A percentile compares a stretch with the other conserved stretches of the same genome.
phyloP scores from a whole-genome alignment of 169 alveolate genomes.

The Plasmodium falciparum region DNA sequence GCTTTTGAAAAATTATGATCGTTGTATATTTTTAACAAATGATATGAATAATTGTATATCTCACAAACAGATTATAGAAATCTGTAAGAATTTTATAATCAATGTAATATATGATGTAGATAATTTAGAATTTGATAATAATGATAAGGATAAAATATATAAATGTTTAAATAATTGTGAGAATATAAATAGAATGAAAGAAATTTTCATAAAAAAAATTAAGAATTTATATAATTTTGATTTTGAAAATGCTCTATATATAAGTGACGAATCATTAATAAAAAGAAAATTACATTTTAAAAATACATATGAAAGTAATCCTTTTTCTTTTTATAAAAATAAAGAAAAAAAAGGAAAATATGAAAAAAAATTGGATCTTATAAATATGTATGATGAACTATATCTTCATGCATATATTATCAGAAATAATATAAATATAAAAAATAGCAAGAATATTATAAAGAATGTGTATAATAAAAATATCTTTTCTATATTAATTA shows the following conservation, averaged over 20 bases:
- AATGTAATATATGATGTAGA: conserved; percentile 11
- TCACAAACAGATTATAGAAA: conserved; percentile 34
- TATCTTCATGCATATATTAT: conserved; percentile 9
- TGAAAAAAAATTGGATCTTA: conserved; percentile 6
- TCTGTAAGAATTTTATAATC: conserved; percentile 39
- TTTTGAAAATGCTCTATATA: conserved; percentile 29
- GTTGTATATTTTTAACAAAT: conserved; percentile 26
- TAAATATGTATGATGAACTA: conserved; percentile 15
- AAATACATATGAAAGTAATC: background rate
- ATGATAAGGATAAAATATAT: background rate
- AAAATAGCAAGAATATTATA: background rate
- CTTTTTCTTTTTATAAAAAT: conserved; percentile 2
- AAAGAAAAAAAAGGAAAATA: conserved; percentile 6
- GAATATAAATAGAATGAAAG: conserved; percentile 22
- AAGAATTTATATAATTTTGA: conserved; percentile 31
- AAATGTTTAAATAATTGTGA: conserved; percentile 10
- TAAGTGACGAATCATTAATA: conserved; percentile 49
- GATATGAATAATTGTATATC: conserved; percentile 4
- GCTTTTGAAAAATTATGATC: conserved; percentile 8
- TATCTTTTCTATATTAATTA: conserved; percentile 9
- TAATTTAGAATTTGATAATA: conserved; percentile 16
- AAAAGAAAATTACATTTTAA: conserved; percentile 15
- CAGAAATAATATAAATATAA: background rate
- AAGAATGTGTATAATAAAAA: conserved; percentile 5
- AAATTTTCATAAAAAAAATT: conserved; percentile 13